Conservation (phyloP, 83 land plant genomes). For the Larix sibirica region DNA sequence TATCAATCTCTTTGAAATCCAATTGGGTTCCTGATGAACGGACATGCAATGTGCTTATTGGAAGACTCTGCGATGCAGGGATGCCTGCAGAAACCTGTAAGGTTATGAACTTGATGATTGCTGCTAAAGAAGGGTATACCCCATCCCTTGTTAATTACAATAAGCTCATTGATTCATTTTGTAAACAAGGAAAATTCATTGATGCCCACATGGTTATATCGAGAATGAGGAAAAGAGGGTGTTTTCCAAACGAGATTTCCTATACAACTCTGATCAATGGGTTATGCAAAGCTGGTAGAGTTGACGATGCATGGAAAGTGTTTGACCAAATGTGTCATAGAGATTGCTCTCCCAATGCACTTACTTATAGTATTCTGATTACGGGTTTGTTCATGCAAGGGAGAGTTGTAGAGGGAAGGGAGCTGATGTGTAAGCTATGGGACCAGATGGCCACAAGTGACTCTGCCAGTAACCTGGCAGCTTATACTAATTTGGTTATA, state of each 20-base stretch:
- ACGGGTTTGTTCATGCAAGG: slow-evolving; percentile 29
- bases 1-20: slow-evolving; percentile 23
- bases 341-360: slow-evolving; percentile 42
- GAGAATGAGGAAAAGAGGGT: slow-evolving; percentile 42
- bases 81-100: slow-evolving; percentile 27
- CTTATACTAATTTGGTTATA: slow-evolving; percentile 54
- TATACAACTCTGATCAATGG: slow-evolving; percentile 58
- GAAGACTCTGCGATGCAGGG: slow-evolving; percentile 36
- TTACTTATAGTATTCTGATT: slow-evolving; percentile 50
- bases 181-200: not conserved
- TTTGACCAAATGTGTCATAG: slow-evolving; percentile 57
- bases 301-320: slow-evolving; percentile 36
- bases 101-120: slow-evolving; percentile 20
- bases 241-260: slow-evolving; percentile 38
- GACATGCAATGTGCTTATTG: slow-evolving; percentile 49
- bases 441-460: slow-evolving; percentile 31
- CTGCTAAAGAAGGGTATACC: slow-evolving; percentile 36
- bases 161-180: slow-evolving; percentile 45
- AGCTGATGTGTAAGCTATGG: slow-evolving; percentile 55
- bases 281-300: slow-evolving; percentile 28
- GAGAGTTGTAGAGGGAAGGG: slow-evolving; percentile 29
- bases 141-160: slow-evolving; percentile 50
- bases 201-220: slow-evolving; percentile 18
- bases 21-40: slow-evolving; percentile 46
- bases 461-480: slow-evolving; percentile 27